Conservation (phyloP, 345 rosid genomes). For the Firmiana major region DNA sequence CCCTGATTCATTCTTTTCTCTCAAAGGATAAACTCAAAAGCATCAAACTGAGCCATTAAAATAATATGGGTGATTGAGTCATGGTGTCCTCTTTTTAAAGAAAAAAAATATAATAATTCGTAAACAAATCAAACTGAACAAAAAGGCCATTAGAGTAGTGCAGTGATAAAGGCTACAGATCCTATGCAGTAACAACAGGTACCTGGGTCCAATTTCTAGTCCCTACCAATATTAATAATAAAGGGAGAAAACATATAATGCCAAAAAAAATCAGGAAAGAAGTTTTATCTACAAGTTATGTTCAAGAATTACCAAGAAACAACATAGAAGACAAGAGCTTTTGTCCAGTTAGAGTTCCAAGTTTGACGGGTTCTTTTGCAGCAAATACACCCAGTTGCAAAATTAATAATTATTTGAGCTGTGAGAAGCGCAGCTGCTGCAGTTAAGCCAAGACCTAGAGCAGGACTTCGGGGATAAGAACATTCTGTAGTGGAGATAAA, state of each 20-base stretch:
- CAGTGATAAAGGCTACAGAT: neutral
- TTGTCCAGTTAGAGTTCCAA: conserved; percentile 58
- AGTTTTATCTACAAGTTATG: neutral
- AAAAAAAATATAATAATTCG: too few species aligned
- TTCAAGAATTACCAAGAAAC: conserved; percentile 63
- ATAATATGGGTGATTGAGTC: neutral
- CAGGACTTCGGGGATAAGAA: conserved; percentile 68
- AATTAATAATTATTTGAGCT: conserved; percentile 59
- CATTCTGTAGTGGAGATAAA: conserved; percentile 43
- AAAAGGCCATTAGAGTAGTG: neutral
- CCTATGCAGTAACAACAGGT: neutral
- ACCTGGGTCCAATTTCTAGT: neutral
- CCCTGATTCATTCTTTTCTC: neutral
- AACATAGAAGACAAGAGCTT: conserved; percentile 61
- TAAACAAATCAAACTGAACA: neutral
- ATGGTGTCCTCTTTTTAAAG: neutral
- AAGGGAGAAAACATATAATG: neutral
- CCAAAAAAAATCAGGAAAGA: neutral
- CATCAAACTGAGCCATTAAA: neutral
- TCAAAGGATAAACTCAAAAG: neutral
- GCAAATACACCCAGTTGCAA: conserved; percentile 73
- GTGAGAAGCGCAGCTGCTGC: conserved; percentile 61
- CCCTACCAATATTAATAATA: neutral
- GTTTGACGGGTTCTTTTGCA: conserved; percentile 54
- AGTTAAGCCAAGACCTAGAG: conserved; percentile 61